These are phyloP conservation scores for Xylaria bambusicola DNA, from an alignment of 495 filamentous ascomycete genomes.

Conservation along the genomic window DNA sequence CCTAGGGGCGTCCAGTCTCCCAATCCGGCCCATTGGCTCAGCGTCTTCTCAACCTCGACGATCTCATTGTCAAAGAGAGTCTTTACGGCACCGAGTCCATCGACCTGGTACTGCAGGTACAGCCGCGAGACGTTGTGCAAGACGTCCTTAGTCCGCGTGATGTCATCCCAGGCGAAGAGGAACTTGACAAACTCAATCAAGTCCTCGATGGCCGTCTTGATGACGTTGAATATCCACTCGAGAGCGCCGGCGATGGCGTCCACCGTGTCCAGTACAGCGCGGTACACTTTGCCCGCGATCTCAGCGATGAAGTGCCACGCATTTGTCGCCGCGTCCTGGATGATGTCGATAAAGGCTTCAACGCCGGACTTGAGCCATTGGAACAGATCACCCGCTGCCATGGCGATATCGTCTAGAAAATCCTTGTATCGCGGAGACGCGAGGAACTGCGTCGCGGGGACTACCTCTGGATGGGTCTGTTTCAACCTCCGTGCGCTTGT, in stretches of 20 bases:
- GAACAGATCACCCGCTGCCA: slow-evolving; percentile 5
- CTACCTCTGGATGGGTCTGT: neutral
- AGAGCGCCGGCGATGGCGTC: slow-evolving; percentile 16
- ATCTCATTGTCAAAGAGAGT: slow-evolving; percentile 1
- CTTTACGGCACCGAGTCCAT: neutral
- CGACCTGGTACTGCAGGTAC: slow-evolving; percentile 1
- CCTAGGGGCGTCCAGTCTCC: slow-evolving; percentile 13
- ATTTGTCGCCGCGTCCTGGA: slow-evolving; percentile 1
- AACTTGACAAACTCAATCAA: slow-evolving; percentile 11
- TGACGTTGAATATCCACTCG: slow-evolving; percentile 13
- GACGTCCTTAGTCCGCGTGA: slow-evolving; percentile 16
- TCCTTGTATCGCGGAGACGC: slow-evolving; percentile 3
- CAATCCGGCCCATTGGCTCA: slow-evolving; percentile 15
- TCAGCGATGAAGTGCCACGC: slow-evolving; percentile 11
- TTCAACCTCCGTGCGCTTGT: neutral
- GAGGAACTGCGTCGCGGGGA: neutral
- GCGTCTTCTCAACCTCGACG: slow-evolving; percentile 11
- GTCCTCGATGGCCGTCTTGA: slow-evolving; percentile 11
- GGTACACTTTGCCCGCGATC: slow-evolving; percentile 12
- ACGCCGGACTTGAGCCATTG: slow-evolving; percentile 1
- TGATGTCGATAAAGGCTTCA: neutral
- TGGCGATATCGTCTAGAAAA: neutral
- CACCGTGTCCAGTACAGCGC: slow-evolving; percentile 14
- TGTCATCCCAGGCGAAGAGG: slow-evolving; percentile 17
- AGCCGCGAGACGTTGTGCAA: slow-evolving; percentile 5